Evolutionary conservation across 495 filamentous ascomycete genomes (phyloP).

Genomic region (Aspergillus ellipticus): DNA sequence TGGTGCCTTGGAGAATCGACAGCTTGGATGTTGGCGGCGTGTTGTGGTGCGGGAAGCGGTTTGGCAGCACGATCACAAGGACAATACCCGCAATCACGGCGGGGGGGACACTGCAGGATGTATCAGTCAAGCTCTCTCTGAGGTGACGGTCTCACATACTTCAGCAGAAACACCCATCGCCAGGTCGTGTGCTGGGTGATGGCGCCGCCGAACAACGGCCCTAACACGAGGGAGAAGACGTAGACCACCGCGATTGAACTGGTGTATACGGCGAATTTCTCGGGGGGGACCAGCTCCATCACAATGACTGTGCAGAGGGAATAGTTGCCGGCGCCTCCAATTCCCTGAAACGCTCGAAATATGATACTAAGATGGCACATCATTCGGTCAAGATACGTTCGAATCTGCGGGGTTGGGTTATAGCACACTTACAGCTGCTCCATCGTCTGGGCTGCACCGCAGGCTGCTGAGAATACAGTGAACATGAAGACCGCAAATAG

Average conservation of each 20-base stretch:
- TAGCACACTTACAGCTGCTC: not conserved
- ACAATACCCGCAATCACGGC: conserved; percentile 1
- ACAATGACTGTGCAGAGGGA: conserved; percentile 51
- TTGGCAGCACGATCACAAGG: not conserved
- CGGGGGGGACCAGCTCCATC: conserved; percentile 44
- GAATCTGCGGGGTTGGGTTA: too few relatives aligned
- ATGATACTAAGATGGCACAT: conserved; percentile 42
- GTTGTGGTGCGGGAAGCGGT: not conserved
- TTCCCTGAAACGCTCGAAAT: conserved; percentile 50
- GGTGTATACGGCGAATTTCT: conserved; percentile 12
- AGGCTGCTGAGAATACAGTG: not conserved
- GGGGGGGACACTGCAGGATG: conserved; percentile 12
- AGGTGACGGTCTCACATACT: too few relatives aligned
- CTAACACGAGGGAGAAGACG: conserved; percentile 27
- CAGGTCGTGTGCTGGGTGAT: conserved; percentile 35
- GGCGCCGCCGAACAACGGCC: conserved; percentile 43
- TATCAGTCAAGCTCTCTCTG: too few relatives aligned
- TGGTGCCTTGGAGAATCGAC: not conserved
- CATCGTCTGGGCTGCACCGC: not conserved
- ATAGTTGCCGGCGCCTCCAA: conserved; percentile 50
- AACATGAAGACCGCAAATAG: not conserved
- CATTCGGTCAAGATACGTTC: not conserved
- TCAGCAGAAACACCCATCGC: conserved; percentile 45
- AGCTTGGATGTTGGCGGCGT: not conserved
- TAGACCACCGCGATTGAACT: conserved; percentile 11